Percentiles rank a stretch among this genome's conserved stretches.
Conservation (phyloP, 352 stramenopile genomes). For the Blastocystis sp. region DNA sequence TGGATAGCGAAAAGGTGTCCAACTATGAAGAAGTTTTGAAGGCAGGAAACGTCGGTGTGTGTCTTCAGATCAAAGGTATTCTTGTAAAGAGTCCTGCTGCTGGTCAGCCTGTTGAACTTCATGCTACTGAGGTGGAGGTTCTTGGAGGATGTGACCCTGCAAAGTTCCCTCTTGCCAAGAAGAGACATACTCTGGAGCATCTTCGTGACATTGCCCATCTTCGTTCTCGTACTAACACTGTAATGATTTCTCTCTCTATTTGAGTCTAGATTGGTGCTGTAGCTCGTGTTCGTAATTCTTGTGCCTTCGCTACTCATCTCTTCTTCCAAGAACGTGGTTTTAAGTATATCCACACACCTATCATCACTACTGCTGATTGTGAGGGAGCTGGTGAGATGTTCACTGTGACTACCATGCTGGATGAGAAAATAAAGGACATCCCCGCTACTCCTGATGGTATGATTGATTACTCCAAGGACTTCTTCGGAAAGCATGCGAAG, state of each 20-base stretch:
- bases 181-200: conserved; percentile 94
- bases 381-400: conserved; percentile 97
- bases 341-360: conserved; percentile 82
- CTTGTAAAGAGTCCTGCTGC: conserved; percentile 82
- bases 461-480: conserved; percentile 83
- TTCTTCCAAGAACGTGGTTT: conserved; percentile 81
- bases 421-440: conserved; percentile 72
- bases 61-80: conserved; percentile 83
- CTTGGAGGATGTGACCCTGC: conserved; percentile 86
- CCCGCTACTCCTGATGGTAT: conserved; percentile 64
- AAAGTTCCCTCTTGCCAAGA: conserved; percentile 95
- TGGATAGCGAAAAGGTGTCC: conserved; percentile 70
- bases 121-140: conserved; percentile 79
- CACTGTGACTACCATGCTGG: conserved; percentile 76
- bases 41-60: conserved; percentile 84
- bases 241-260: not conserved
- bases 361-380: conserved; percentile 94
- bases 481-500: conserved; percentile 87
- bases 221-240: conserved; percentile 89
- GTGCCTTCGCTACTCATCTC: conserved; percentile 77
- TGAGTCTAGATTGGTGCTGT: conserved; percentile 81
- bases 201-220: conserved; percentile 91
- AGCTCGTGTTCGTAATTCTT: conserved; percentile 85
- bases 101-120: conserved; percentile 88
- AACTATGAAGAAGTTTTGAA: conserved; percentile 78